Base-by-base conservation (phyloP, 148 eudicot species). In the Rheum nobile region DNA sequence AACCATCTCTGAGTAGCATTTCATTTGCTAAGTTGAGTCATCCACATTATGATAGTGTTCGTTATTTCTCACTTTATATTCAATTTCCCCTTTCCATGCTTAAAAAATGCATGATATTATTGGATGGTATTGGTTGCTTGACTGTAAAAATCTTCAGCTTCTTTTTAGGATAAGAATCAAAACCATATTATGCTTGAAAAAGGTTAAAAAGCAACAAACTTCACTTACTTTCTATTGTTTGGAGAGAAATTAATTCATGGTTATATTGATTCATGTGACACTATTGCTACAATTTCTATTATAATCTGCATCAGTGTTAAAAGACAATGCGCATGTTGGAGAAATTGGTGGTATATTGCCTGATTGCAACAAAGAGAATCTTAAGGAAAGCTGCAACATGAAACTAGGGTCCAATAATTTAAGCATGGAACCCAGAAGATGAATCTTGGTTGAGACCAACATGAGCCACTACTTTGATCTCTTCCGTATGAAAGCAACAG, bases 401-500 rank as follows among this genome's bases (percentile, higher is more conserved):
- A 90, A 80, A 76, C 80, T 81, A 63, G 90, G 80, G 69, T 63
- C 48, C 12, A 80, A 72, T 57, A 85, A 82, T 74, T 75, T 90
- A 72, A 85, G 78, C 65, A 26, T 88, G 76, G 93, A 91, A 72
- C 88, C 70, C 86, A 88, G 54, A 87, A 67, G 79, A 91, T 91
- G 99, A 95, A 95, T 65, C 44, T 84, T 92, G 12, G 97, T 95
- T 1, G 88, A 92, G 12, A 74, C 75, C 46, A 81, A 81, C 82
- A 84, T 91, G 91, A 90, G 73, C 35, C 98, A 91, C 79, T 95
- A 95, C 75, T 83, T 76, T 75, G 84, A 86, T 47, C 93, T 95
- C 61, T 95, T 95, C 79, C 81, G 74, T 43, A 78, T 95, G 79
- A 95, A 91, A 87, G 87, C 88, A 63, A 78, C 76, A 70, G 96